Base-by-base conservation (phyloP, 441 rosid species). In the Erodium chrysanthum region DNA sequence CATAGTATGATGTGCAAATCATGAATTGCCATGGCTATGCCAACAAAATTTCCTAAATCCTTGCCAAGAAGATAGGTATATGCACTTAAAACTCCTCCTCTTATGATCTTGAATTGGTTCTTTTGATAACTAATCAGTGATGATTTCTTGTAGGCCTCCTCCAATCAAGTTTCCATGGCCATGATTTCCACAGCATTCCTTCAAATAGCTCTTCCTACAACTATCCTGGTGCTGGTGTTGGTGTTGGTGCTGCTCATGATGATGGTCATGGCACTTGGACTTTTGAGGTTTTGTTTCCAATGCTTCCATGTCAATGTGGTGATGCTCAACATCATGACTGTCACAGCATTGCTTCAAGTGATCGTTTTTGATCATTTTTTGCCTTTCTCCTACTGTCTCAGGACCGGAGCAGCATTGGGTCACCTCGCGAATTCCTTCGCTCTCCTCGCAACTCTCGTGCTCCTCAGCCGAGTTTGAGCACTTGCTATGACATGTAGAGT, bases 101-200 rank as follows among this genome's bases (percentile, higher is more conserved):
- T n/a, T n/a, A 14, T 48, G 14, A 12, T 44, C 2, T 44, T 12
- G 6, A 48, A 4, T 2, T 7, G n/a, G n/a, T 5, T 50, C 21
- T 15, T 50, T 50, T 12, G 21, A 50, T 3, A 40, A 40, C 21
- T 50, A 50, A 7, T 50, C 58, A 50, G 58, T 50, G 58, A 50
- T 50, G 1, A 50, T 50, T 50, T 50, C 58, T 50, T 15, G 20
- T 5, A 50, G 58, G 58, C 58, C 58, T 50, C 58, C 58, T 4
- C 58, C 58, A 50, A 50, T 7, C 58, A 50, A n/a, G 58, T 15
- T 21, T 17, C 58, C 58, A 50, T 48, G 54, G 7, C 29, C 29
- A 27, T 31, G 35, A 31, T 31, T 31, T 31, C 58, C 58, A 50
- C 58, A 50, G n/a, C 58, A 50, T 50, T 50, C 58, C 58, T 50